Evolutionary conservation across 2,329 filamentous ascomycete species (phyloP), one percentile per base, ranked within the genome.

Genomic region (Ophioceras dolichostomum): DNA sequence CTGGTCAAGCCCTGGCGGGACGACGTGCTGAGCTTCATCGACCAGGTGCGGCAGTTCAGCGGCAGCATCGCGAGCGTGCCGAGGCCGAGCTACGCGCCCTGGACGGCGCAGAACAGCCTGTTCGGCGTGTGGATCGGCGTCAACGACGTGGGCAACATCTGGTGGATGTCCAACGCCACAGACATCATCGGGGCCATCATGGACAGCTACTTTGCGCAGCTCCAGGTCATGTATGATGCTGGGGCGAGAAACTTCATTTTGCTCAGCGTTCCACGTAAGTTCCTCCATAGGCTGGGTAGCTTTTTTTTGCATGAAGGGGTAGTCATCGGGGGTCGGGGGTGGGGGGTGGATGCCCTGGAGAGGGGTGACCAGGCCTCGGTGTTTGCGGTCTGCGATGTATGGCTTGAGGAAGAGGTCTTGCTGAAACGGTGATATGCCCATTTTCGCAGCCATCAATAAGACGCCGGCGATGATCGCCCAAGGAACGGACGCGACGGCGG

Each of bases 181-280:
- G 49, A 46, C 0, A 48, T 70, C 4, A 56, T 64, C 34, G 45
- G 45, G 3, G 45, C 51, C n/a, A 60, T 66, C 3, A 60, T 68
- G n/a, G 53, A 49, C 2, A 56, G 59, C 16, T 68, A 68, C 38
- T 58, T 58, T 10, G 49, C 49, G 4, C 49, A 67, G 1, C 48
- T 67, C 0, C 53, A 62, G 38, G 40, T 60, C 16, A 54, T 81
- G 6, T 75, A 75, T 43, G 49, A 55, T 3, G 56, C 60, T 3
- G 75, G 75, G 0, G 65, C 65, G 2, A 58, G 74, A 5, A 75
- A 76, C 39, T 79, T 79, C 41, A 59, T 68, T 2, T 63, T 79
- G 37, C 43, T 80, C 21, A 75, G 65, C 37, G 73, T 78, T 0
- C 76, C 76, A 2, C 70, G 45, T 38, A 19, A 38, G 36, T 38